Conservation (phyloP, 371 early-diverging fungal genomes). For the Haplosporangium sp. region DNA sequence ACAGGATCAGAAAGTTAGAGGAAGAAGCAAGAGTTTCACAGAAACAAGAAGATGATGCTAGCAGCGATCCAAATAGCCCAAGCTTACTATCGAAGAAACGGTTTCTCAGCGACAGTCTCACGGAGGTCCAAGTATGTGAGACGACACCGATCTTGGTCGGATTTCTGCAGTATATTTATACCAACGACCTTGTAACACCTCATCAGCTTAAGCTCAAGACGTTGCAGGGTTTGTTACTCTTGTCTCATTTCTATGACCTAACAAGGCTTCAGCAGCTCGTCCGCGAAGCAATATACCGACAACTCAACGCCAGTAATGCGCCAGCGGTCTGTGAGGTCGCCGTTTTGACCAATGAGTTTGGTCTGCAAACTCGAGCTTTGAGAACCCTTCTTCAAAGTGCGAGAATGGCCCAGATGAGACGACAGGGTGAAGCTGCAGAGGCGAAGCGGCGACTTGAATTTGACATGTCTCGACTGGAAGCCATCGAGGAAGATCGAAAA, state of each 20-base stretch:
- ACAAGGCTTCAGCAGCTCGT: constrained; percentile 64
- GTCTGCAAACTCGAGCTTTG: constrained; percentile 65
- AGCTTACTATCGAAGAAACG: constrained; percentile 14
- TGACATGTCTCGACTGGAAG: constrained; percentile 38
- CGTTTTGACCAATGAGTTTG: constrained; percentile 62
- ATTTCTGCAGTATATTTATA: constrained; percentile 75
- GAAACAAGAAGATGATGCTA: background rate
- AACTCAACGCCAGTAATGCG: constrained; percentile 68
- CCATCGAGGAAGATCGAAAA: constrained; percentile 35
- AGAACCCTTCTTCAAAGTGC: constrained; percentile 53
- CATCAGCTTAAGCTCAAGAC: constrained; percentile 65
- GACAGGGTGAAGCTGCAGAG: constrained; percentile 43
- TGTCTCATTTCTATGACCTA: constrained; percentile 69
- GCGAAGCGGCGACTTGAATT: constrained; percentile 40
- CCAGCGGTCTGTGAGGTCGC: constrained; percentile 69
- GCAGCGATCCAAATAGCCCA: background rate
- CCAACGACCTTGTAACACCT: constrained; percentile 69
- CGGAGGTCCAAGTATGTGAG: constrained; percentile 62
- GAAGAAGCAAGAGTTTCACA: background rate
- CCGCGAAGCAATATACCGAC: constrained; percentile 65
- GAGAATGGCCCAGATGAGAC: constrained; percentile 27
- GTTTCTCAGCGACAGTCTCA: constrained; percentile 20
- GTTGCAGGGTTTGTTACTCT: constrained; percentile 65
- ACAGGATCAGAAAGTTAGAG: constrained; percentile 10
- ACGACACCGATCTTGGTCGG: constrained; percentile 67